phyloP scores from a whole-genome alignment of 2,329 filamentous ascomycete genomes.

The Samsoniella hepiali region DNA sequence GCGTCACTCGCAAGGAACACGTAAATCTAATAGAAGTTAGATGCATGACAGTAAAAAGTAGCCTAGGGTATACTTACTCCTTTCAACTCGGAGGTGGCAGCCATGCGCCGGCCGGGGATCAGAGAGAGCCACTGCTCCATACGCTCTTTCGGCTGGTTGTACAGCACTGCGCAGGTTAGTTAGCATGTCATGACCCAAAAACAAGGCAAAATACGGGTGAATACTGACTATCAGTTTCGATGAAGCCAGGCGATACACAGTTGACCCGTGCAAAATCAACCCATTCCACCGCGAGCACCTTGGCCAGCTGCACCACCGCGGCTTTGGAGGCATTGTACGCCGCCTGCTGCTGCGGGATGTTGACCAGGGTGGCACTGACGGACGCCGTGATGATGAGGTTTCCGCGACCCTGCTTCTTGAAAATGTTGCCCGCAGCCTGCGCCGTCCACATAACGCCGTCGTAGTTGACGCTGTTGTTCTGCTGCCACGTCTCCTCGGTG shows the following conservation, averaged over 20 bases:
- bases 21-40: constrained; percentile 33
- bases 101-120: constrained; percentile 23
- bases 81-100: constrained; percentile 23
- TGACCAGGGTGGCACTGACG: constrained; percentile 25
- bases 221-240: constrained; percentile 53
- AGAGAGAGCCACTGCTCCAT: constrained; percentile 22
- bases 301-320: constrained; percentile 51
- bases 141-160: constrained; percentile 21
- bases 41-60: rapidly evolving
- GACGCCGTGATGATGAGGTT: constrained; percentile 29
- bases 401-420: constrained; percentile 26
- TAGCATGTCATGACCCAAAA: not conserved
- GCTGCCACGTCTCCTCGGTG: constrained; percentile 26
- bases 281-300: constrained; percentile 64
- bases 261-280: constrained; percentile 67
- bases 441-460: constrained; percentile 29
- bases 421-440: constrained; percentile 26
- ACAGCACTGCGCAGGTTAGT: constrained; percentile 14
- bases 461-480: constrained; percentile 28
- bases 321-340: constrained; percentile 68
- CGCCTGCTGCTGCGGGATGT: constrained; percentile 45
- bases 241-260: constrained; percentile 68
- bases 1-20: constrained; percentile 47
- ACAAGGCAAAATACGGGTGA: not conserved
- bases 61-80: not conserved